Evolutionary conservation across 2,329 filamentous ascomycete genomes (phyloP).

Genomic region (Colletotrichum scovillei): DNA sequence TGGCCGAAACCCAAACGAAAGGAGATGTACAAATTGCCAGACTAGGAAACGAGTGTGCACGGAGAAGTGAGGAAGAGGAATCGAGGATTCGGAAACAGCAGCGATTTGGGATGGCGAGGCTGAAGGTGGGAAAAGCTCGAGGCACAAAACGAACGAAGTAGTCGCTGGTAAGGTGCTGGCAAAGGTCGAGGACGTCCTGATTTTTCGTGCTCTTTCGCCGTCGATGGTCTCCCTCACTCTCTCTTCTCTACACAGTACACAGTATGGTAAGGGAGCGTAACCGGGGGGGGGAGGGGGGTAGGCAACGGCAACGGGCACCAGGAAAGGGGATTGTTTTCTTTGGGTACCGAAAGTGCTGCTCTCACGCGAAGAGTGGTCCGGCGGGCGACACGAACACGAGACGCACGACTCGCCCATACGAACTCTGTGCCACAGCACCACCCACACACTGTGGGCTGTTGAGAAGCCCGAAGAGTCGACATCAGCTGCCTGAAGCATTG

Average conservation of each 20-base stretch:
- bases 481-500: conserved; percentile 5
- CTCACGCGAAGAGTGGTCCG: conserved; percentile 6
- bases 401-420: conserved; percentile 31
- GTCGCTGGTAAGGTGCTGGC: conserved; percentile 4
- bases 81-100: not conserved
- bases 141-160: conserved; percentile 24
- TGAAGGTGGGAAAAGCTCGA: conserved; percentile 21
- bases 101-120: conserved; percentile 7
- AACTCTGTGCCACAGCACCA: conserved; percentile 31
- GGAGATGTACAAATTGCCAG: conserved; percentile 22
- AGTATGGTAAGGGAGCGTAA: conserved; percentile 12
- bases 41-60: conserved; percentile 31
- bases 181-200: not conserved
- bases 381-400: conserved; percentile 19
- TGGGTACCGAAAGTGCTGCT: not conserved
- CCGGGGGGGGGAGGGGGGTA: conserved; percentile 8
- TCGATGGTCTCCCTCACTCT: not conserved
- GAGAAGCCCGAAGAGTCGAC: not conserved
- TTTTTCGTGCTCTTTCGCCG: conserved; percentile 6
- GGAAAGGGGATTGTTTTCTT: conserved; percentile 39
- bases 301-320: conserved; percentile 8
- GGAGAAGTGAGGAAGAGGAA: conserved; percentile 19
- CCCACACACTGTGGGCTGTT: conserved; percentile 13
- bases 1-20: conserved; percentile 27
- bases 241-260: not conserved